A percentile compares a stretch with the other conserved stretches of the same genome.
phyloP scores from a whole-genome alignment of 106 monocot species.

The Dioscorea dumetorum region DNA sequence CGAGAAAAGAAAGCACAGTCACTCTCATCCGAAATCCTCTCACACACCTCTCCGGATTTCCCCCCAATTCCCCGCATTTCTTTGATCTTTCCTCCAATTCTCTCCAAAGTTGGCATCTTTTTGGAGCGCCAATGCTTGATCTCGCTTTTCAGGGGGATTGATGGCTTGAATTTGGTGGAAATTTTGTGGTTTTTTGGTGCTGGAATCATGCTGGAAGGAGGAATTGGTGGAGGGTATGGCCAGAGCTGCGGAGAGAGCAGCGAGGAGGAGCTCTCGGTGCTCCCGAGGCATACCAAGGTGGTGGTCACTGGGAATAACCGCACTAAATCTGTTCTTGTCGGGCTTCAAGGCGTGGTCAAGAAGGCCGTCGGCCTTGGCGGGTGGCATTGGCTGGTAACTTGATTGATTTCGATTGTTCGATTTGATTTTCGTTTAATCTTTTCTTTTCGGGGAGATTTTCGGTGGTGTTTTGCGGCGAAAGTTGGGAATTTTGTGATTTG shows the following conservation, averaged over 20 bases:
- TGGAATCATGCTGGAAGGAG: constrained; percentile 12
- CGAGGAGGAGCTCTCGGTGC: constrained; percentile 66
- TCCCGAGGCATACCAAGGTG: constrained; percentile 63
- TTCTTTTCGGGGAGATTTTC: too few relatives aligned
- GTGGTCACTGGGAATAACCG: constrained; percentile 67
- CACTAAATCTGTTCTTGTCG: constrained; percentile 71
- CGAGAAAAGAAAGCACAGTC: constrained; percentile 24
- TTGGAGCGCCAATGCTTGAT: constrained; percentile 17
- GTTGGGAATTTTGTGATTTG: too few relatives aligned
- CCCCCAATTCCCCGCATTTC: constrained; percentile 8
- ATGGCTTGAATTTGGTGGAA: neutral
- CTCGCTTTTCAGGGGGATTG: neutral
- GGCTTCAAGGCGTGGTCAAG: constrained; percentile 62
- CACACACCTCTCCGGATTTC: neutral
- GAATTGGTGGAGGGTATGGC: constrained; percentile 3
- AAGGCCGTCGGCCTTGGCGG: constrained; percentile 73
- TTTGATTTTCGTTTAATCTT: too few relatives aligned
- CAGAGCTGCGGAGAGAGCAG: constrained; percentile 35
- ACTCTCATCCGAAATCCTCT: neutral
- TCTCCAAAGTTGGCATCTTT: neutral
- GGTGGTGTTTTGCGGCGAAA: too few relatives aligned
- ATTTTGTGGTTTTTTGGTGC: neutral
- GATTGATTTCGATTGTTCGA: neutral
- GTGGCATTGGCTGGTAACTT: constrained; percentile 66
- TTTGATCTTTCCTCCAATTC: neutral